phyloP scores from a whole-genome alignment of 2,329 filamentous ascomycete species.

The Ceratocystis eucalypticola region DNA sequence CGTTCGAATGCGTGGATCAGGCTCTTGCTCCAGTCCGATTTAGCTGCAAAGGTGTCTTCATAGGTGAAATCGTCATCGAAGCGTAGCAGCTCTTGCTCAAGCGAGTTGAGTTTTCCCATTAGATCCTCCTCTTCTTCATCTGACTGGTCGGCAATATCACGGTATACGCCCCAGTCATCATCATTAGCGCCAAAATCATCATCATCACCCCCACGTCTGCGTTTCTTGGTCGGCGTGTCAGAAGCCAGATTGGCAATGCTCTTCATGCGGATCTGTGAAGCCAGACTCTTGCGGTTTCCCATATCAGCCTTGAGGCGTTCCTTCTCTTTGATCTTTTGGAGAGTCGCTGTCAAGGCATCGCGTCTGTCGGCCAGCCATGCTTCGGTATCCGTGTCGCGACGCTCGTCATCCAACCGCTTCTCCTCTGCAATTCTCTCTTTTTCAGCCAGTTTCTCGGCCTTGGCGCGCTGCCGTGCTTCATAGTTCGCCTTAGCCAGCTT shows the following conservation, averaged over 20 bases:
- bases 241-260: slow-evolving; percentile 90
- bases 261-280: slow-evolving; percentile 96
- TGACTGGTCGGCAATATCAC: slow-evolving; percentile 75
- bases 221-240: slow-evolving; percentile 71
- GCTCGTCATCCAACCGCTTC: slow-evolving; percentile 69
- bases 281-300: slow-evolving; percentile 90
- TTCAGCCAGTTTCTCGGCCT: slow-evolving; percentile 88
- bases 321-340: slow-evolving; percentile 82
- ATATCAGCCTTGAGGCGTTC: slow-evolving; percentile 88
- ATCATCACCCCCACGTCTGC: slow-evolving; percentile 76
- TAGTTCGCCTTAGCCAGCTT: slow-evolving; percentile 87
- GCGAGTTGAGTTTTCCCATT: slow-evolving; percentile 52
- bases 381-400: slow-evolving; percentile 70
- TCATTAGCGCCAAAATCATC: slow-evolving; percentile 96
- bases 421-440: slow-evolving; percentile 73
- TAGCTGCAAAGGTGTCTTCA: slow-evolving; percentile 79
- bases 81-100: slow-evolving; percentile 74
- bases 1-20: slow-evolving; percentile 81
- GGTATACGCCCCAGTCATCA: slow-evolving; percentile 95
- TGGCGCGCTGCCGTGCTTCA: slow-evolving; percentile 83
- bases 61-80: slow-evolving; percentile 85
- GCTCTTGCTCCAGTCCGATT: slow-evolving; percentile 89
- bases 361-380: slow-evolving; percentile 76
- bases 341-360: slow-evolving; percentile 51
- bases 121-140: slow-evolving; percentile 87